Evolutionary conservation across 1,139 yeast species (phyloP).

Genomic region (Magnusiomyces tetraspermus): DNA sequence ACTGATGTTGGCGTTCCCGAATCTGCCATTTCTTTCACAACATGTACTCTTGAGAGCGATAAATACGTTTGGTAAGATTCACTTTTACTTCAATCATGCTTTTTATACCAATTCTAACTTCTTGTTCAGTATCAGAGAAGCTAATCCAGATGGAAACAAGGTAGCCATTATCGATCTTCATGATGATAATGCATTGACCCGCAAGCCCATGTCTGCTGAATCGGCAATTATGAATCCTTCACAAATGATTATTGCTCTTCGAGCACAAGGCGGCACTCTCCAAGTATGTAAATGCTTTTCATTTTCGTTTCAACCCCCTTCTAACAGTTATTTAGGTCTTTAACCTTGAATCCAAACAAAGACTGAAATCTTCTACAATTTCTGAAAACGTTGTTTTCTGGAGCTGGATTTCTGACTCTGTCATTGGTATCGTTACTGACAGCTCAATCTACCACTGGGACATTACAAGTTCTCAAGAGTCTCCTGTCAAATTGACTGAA

Average conservation of each 20-base stretch:
- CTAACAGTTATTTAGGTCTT: slow-evolving; percentile 40
- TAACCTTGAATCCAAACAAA: slow-evolving; percentile 76
- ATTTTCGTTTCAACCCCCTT: neutral
- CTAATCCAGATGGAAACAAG: slow-evolving; percentile 58
- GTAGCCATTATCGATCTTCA: slow-evolving; percentile 87
- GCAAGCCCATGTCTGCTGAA: slow-evolving; percentile 96
- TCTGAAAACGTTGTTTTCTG: slow-evolving; percentile 88
- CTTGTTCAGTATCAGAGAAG: slow-evolving; percentile 61
- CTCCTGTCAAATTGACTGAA: slow-evolving; percentile 71
- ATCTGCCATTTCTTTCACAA: slow-evolving; percentile 78
- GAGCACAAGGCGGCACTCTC: slow-evolving; percentile 93
- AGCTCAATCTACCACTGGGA: slow-evolving; percentile 71
- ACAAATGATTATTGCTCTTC: slow-evolving; percentile 77
- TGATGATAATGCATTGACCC: slow-evolving; percentile 61
- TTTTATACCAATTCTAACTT: neutral
- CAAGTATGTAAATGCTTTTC: slow-evolving; percentile 42
- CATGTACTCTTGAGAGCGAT: slow-evolving; percentile 91
- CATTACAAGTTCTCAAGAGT: slow-evolving; percentile 72
- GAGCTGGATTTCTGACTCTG: slow-evolving; percentile 77
- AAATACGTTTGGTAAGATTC: slow-evolving; percentile 50
- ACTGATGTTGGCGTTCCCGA: slow-evolving; percentile 77
- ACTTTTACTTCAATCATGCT: no score
- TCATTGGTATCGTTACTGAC: slow-evolving; percentile 78
- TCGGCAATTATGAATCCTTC: slow-evolving; percentile 94
- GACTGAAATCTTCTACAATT: slow-evolving; percentile 80